Percentiles rank a stretch among this genome's conserved stretches.
phyloP scores from a whole-genome alignment of 2,329 filamentous ascomycete genomes.

The Thielaviopsis punctulata region DNA sequence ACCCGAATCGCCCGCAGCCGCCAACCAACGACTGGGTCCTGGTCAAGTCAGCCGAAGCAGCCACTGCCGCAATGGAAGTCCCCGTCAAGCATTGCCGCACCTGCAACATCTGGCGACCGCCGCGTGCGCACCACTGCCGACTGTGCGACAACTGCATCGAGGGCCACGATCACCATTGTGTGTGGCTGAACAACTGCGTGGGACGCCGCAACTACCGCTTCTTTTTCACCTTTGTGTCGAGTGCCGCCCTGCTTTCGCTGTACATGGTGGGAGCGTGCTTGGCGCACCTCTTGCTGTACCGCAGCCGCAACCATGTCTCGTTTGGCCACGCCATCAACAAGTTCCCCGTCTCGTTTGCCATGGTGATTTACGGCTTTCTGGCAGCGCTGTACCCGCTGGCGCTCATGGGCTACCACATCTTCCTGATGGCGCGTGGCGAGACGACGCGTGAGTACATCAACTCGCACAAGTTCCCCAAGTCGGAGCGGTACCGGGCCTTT shows the following conservation, averaged over 20 bases:
- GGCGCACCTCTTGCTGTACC: conserved; percentile 65
- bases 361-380: conserved; percentile 69
- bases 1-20: conserved; percentile 66
- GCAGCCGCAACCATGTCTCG: conserved; percentile 40
- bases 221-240: conserved; percentile 82
- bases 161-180: conserved; percentile 93
- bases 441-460: conserved; percentile 94
- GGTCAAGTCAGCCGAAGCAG: conserved; percentile 60
- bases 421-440: conserved; percentile 78
- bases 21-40: conserved; percentile 87
- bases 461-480: conserved; percentile 84
- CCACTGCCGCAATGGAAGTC: conserved; percentile 85
- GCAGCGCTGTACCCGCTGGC: conserved; percentile 65
- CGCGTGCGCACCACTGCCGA: conserved; percentile 88
- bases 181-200: conserved; percentile 98
- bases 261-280: conserved; percentile 64
- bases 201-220: conserved; percentile 95
- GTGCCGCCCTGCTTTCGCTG: conserved; percentile 56
- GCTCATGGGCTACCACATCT: conserved; percentile 76
- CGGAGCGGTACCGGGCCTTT: conserved; percentile 81
- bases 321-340: conserved; percentile 52
- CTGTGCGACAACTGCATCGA: conserved; percentile 96
- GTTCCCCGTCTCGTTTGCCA: conserved; percentile 68
- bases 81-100: conserved; percentile 97
- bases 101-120: conserved; percentile 93